phyloP scores from a whole-genome alignment of 768 basidiomycete species.

The Tricholomella constricta region DNA sequence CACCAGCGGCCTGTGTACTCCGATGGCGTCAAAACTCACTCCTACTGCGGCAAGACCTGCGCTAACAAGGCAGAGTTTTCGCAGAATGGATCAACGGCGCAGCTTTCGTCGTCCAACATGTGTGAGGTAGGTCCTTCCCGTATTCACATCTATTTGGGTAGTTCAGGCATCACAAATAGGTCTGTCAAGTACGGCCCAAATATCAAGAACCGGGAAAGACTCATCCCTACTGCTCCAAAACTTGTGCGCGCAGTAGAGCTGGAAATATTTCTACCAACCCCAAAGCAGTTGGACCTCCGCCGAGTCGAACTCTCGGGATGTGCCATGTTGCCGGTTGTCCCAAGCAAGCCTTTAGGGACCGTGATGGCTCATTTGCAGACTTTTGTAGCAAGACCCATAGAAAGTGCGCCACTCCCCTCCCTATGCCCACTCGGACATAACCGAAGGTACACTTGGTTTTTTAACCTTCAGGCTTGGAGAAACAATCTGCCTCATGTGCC shows the following conservation, averaged over 20 bases:
- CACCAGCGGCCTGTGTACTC: constrained; percentile 55
- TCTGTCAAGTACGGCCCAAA: constrained; percentile 62
- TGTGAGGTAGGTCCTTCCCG: constrained; percentile 47
- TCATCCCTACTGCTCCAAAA: constrained; percentile 65
- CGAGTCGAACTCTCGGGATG: constrained; percentile 25
- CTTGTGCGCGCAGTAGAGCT: too few species aligned
- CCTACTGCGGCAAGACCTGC: constrained; percentile 61
- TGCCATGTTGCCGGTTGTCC: constrained; percentile 57
- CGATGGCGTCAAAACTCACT: constrained; percentile 57
- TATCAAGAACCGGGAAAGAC: constrained; percentile 53
- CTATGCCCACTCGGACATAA: background rate
- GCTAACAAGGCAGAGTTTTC: constrained; percentile 44
- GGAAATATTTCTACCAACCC: too few species aligned
- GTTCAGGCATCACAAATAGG: constrained; percentile 34
- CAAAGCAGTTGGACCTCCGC: too few species aligned
- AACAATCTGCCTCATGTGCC: constrained; percentile 60
- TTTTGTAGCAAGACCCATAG: constrained; percentile 57
- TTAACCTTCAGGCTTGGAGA: constrained; percentile 40
- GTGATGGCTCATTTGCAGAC: constrained; percentile 41
- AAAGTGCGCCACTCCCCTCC: constrained; percentile 37
- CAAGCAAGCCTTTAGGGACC: constrained; percentile 41
- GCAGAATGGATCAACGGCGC: constrained; percentile 22
- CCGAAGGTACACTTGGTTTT: background rate
- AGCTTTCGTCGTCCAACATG: constrained; percentile 39
- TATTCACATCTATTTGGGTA: constrained; percentile 3